These are phyloP conservation scores for Leishmania braziliensis DNA, from an alignment of 208 protist genomes.

Conservation along the genomic window DNA sequence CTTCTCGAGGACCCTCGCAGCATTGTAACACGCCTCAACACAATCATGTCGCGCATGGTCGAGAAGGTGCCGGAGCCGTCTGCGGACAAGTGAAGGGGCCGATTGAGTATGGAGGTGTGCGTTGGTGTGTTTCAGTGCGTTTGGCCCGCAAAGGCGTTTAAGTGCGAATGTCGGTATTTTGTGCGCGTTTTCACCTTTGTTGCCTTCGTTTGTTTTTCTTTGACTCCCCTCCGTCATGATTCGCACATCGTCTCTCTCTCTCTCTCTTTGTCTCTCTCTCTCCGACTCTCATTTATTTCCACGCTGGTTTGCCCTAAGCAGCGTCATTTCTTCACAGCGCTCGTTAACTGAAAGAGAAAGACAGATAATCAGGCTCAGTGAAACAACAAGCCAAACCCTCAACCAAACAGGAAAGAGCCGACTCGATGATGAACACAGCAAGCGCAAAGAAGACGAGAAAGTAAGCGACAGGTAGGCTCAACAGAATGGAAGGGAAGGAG, in stretches of 20 bases:
- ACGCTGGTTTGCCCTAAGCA: not conserved
- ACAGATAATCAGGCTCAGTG: not conserved
- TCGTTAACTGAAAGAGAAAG: not conserved
- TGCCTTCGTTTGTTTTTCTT: not conserved
- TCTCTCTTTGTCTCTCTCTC: not conserved
- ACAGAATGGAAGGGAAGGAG: not conserved
- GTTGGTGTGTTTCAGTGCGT: not conserved
- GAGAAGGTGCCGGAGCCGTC: conserved; percentile 85
- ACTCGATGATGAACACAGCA: not conserved
- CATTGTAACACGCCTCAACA: conserved; percentile 90
- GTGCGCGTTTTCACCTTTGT: not conserved
- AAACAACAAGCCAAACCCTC: not conserved
- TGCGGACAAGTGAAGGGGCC: conserved; percentile 63
- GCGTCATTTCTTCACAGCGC: not conserved
- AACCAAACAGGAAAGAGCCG: not conserved
- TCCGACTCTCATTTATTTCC: not conserved
- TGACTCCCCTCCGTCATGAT: not conserved
- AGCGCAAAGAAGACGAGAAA: not conserved
- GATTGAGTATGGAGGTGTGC: not conserved
- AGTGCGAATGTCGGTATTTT: not conserved
- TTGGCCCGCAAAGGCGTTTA: not conserved
- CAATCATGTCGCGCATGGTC: conserved; percentile 92
- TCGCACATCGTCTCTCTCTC: not conserved
- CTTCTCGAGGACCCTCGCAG: conserved; percentile 92
- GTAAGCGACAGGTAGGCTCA: not conserved